Percentiles rank a stretch among this genome's conserved stretches.
Evolutionary conservation across 2,329 filamentous ascomycete species (phyloP).

Genomic region (Fusarium torulosum): DNA sequence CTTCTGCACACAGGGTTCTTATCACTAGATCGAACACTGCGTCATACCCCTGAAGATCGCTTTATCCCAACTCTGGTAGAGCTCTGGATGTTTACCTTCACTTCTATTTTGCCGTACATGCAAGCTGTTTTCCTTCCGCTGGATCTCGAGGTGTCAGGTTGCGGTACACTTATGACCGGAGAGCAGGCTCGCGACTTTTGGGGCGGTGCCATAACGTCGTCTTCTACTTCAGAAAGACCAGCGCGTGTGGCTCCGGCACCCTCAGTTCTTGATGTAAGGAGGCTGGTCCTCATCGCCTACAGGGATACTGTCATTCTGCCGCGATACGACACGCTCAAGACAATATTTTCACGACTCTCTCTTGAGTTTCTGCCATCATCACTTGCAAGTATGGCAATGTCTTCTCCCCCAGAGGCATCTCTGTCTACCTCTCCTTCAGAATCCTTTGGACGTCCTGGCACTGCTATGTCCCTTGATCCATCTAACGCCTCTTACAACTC

Average conservation of each 20-base stretch:
- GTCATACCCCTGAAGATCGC: conserved; percentile 82
- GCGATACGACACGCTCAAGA: conserved; percentile 88
- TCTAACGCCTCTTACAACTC: conserved; percentile 83
- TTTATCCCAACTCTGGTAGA: conserved; percentile 93
- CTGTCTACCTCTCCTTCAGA: conserved; percentile 66
- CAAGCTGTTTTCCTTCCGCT: conserved; percentile 95
- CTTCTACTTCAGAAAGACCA: conserved; percentile 49
- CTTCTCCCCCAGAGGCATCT: conserved; percentile 66
- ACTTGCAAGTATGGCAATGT: conserved; percentile 63
- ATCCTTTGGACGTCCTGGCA: conserved; percentile 72
- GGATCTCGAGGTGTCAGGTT: conserved; percentile 91
- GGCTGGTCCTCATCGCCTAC: conserved; percentile 88
- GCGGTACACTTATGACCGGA: conserved; percentile 80
- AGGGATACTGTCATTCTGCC: conserved; percentile 90
- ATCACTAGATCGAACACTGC: conserved; percentile 85
- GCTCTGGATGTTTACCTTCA: conserved; percentile 94
- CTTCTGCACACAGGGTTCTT: conserved; percentile 84
- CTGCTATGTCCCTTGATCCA: conserved; percentile 80
- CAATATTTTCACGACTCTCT: conserved; percentile 88
- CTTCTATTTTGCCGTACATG: conserved; percentile 89
- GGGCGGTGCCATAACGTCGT: conserved; percentile 73
- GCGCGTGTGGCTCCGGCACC: conserved; percentile 62
- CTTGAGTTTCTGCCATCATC: conserved; percentile 78
- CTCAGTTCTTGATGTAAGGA: conserved; percentile 82
- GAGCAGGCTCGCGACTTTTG: conserved; percentile 92